phyloP scores from a whole-genome alignment of 1,284 basidiomycete genomes.

The Ganoderma multipileum region DNA sequence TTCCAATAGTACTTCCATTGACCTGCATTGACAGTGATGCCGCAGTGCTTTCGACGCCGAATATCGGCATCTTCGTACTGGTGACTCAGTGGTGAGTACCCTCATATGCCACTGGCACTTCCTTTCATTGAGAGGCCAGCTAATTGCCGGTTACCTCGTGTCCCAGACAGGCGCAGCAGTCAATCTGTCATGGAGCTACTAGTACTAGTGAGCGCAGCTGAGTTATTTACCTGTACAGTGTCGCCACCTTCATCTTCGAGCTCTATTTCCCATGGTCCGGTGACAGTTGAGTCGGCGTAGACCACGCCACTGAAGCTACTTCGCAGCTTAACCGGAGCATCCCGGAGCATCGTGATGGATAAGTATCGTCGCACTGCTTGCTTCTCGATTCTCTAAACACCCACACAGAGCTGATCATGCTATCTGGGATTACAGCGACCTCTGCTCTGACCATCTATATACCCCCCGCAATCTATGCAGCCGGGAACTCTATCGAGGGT shows the following conservation, averaged over 20 bases:
- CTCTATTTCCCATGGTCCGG: neutral
- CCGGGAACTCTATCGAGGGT: conserved; percentile 16
- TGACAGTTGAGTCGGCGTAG: neutral
- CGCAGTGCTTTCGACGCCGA: too few relatives aligned
- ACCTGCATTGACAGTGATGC: too few relatives aligned
- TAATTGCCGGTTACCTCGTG: neutral
- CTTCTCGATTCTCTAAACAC: neutral
- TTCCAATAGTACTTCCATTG: too few relatives aligned
- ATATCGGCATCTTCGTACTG: too few relatives aligned
- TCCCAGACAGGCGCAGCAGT: neutral
- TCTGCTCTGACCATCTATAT: neutral
- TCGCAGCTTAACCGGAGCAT: neutral
- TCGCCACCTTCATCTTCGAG: neutral
- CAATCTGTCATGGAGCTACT: neutral
- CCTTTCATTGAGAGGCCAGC: too few relatives aligned
- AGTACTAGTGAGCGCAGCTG: neutral
- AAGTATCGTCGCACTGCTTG: neutral
- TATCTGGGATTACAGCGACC: neutral
- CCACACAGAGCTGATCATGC: neutral
- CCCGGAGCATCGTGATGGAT: neutral
- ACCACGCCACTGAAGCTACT: neutral
- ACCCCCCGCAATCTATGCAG: conserved; percentile 12
- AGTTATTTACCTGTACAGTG: neutral
- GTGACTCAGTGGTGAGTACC: too few relatives aligned
- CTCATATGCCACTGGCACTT: too few relatives aligned